These are phyloP conservation scores for Ascochyta pisi DNA, from an alignment of 2,329 filamentous ascomycete species.

Conservation along the genomic window DNA sequence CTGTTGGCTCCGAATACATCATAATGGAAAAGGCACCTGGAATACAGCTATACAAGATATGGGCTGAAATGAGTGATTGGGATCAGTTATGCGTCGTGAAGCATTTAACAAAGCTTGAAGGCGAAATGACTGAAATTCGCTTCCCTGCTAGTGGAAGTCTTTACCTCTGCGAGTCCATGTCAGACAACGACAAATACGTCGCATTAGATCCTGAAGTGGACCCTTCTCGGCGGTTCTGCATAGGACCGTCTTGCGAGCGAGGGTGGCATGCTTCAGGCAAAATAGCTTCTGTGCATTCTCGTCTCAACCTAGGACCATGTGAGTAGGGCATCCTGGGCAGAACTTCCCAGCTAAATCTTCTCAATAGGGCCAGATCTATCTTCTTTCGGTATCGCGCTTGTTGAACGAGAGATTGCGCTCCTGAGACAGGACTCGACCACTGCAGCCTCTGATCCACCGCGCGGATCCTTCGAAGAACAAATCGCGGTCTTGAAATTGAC, in stretches of 20 bases:
- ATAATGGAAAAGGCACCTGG: constrained; percentile 45
- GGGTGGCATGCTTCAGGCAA: constrained; percentile 6
- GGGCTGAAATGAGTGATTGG: constrained; percentile 35
- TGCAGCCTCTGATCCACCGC: constrained; percentile 13
- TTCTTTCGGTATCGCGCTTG: constrained; percentile 28
- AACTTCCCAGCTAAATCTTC: constrained; percentile 13
- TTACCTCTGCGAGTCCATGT: constrained; percentile 33
- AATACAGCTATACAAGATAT: constrained; percentile 36
- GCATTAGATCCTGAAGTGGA: constrained; percentile 8
- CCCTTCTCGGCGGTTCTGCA: constrained; percentile 17
- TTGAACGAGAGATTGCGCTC: constrained; percentile 22
- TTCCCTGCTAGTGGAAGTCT: constrained; percentile 42
- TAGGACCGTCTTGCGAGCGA: constrained; percentile 19
- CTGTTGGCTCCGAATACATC: constrained; percentile 46
- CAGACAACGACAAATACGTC: constrained; percentile 8
- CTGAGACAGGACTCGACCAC: background rate
- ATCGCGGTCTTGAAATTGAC: constrained; percentile 18
- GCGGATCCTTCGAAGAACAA: constrained; percentile 24
- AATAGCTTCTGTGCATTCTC: constrained; percentile 4
- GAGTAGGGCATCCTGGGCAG: constrained; percentile 3
- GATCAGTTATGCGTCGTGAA: constrained; percentile 36
- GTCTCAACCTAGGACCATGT: constrained; percentile 25
- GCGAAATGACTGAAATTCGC: constrained; percentile 26
- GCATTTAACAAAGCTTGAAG: constrained; percentile 35
- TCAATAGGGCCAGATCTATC: constrained; percentile 25